Conservation (phyloP, 352 stramenopile species). For the Blastocystis sp. region DNA sequence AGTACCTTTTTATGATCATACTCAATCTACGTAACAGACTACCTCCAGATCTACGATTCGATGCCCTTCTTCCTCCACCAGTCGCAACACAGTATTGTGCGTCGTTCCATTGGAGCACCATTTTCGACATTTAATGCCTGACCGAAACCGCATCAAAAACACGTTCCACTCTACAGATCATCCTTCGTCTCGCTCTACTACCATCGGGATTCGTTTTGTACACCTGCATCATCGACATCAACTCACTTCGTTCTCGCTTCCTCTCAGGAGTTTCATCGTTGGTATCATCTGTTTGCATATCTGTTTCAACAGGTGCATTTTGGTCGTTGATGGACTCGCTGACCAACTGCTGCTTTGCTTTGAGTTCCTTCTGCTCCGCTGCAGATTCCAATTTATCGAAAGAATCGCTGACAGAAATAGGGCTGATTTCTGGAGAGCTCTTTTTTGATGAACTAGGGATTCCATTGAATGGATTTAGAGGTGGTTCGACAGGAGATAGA, state of each 20-base stretch:
- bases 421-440: not conserved
- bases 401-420: not conserved
- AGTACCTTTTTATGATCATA: conserved; percentile 1
- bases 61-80: not conserved
- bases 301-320: too few species aligned
- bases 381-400: not conserved
- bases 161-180: not conserved
- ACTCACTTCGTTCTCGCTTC: not conserved
- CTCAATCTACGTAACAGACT: not conserved
- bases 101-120: conserved; percentile 23
- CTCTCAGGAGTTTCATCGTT: not conserved
- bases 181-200: not conserved
- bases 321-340: not conserved
- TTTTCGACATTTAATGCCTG: not conserved
- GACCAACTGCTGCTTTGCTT: not conserved
- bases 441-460: not conserved
- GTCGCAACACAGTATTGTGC: not conserved
- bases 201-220: not conserved
- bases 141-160: not conserved
- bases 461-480: not conserved
- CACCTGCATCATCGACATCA: not conserved
- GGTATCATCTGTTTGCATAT: not conserved
- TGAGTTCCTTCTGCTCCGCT: not conserved
- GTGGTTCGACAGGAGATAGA: not conserved
- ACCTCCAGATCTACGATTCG: not conserved